phyloP scores from a whole-genome alignment of 2,329 filamentous ascomycete species.

The Xylariaceae sp. region DNA sequence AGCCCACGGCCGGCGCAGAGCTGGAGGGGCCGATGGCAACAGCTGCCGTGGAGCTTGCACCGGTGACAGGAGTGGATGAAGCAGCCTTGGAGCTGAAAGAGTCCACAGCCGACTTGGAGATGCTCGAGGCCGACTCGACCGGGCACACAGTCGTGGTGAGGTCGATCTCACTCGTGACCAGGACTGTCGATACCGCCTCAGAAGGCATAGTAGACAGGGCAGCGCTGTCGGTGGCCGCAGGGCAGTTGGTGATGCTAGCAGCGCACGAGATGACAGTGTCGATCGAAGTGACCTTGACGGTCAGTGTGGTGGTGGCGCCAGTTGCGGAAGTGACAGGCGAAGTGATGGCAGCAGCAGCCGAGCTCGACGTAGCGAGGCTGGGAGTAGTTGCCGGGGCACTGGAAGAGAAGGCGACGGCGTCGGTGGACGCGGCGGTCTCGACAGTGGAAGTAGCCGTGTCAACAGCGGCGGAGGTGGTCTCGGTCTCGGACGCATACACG shows the following conservation, averaged over 20 bases:
- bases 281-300: constrained; percentile 17
- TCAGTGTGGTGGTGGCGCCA: constrained; percentile 16
- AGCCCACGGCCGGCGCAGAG: no score
- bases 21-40: constrained; percentile 3
- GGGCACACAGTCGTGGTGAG: constrained; percentile 23
- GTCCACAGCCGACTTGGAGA: constrained; percentile 4
- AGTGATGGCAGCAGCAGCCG: not conserved
- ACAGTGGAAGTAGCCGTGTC: constrained; percentile 1
- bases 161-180: constrained; percentile 19
- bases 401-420: constrained; percentile 1
- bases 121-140: constrained; percentile 19
- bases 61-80: constrained; percentile 1
- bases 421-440: not conserved
- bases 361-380: not conserved
- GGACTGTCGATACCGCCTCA: constrained; percentile 18
- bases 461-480: not conserved
- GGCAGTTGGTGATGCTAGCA: constrained; percentile 20
- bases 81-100: constrained; percentile 4
- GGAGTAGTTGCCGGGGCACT: not conserved
- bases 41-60: no score
- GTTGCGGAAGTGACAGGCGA: constrained; percentile 9
- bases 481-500: not conserved
- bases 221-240: constrained; percentile 15
- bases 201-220: constrained; percentile 14
- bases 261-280: constrained; percentile 21